A percentile compares a stretch with the other conserved stretches of the same genome.
These are phyloP conservation scores for Candida fluviatilis DNA, from an alignment of 805 yeast species.

Conservation along the genomic window DNA sequence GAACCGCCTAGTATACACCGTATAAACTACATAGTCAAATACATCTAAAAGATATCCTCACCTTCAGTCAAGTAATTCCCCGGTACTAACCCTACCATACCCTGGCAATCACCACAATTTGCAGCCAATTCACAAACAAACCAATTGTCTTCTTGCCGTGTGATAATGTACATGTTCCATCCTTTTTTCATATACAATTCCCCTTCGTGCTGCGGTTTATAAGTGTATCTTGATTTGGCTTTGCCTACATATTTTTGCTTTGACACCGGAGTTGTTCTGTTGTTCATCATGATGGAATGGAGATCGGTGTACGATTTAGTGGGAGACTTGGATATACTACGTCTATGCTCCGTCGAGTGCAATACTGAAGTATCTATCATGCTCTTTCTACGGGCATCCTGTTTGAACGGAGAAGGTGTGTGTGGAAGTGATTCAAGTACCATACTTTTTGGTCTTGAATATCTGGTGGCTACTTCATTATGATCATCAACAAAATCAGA, in stretches of 20 bases:
- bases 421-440: background rate
- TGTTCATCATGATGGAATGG: conserved; percentile 19
- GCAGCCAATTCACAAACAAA: conserved; percentile 38
- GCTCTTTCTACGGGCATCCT: conserved; percentile 1
- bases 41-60: conserved; percentile 13
- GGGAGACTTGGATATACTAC: conserved; percentile 28
- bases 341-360: conserved; percentile 14
- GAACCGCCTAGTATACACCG: no score
- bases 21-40: no score
- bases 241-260: conserved; percentile 26
- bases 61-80: conserved; percentile 41
- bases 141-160: conserved; percentile 44
- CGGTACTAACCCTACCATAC: conserved; percentile 40
- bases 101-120: conserved; percentile 28
- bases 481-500: conserved; percentile 34
- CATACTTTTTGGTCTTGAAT: conserved; percentile 12
- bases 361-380: conserved; percentile 2
- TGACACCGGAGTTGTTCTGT: conserved; percentile 25
- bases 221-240: conserved; percentile 37
- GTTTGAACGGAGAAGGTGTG: conserved; percentile 1
- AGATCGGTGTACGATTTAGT: conserved; percentile 31
- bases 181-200: conserved; percentile 37
- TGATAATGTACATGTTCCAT: conserved; percentile 39
- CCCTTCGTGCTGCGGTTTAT: conserved; percentile 38
- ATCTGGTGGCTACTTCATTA: conserved; percentile 34